Percentiles rank a stretch among this genome's conserved stretches.
phyloP scores from a whole-genome alignment of 2,329 filamentous ascomycete species.

The Arachnomyces sp. region DNA sequence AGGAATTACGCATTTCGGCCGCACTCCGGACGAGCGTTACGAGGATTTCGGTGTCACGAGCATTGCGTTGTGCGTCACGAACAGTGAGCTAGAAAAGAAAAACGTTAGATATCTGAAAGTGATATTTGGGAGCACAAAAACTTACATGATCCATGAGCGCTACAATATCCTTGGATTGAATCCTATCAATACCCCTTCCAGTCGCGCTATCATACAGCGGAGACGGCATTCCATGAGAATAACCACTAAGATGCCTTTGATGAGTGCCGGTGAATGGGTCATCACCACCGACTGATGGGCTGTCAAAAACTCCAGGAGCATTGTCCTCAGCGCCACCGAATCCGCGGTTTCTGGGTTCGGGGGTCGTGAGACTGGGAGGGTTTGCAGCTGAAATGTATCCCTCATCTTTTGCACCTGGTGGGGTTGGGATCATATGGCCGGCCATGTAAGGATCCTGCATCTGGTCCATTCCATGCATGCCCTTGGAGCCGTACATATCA shows the following conservation, averaged over 20 bases:
- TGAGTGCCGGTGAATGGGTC: slow-evolving; percentile 59
- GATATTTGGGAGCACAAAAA: slow-evolving; percentile 22
- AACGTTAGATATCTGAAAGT: slow-evolving; percentile 19
- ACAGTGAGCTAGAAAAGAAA: slow-evolving; percentile 62
- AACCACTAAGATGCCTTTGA: slow-evolving; percentile 67
- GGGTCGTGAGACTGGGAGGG: slow-evolving; percentile 40
- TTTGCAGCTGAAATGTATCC: slow-evolving; percentile 78
- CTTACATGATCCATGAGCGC: slow-evolving; percentile 91
- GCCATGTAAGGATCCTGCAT: slow-evolving; percentile 26
- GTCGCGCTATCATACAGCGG: slow-evolving; percentile 86
- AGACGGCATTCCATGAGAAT: slow-evolving; percentile 84
- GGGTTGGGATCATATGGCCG: slow-evolving; percentile 39
- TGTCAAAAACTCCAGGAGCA: slow-evolving; percentile 43
- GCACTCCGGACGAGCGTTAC: slow-evolving; percentile 89
- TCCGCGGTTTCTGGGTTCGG: slow-evolving; percentile 37
- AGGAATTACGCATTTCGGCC: slow-evolving; percentile 92
- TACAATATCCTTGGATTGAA: slow-evolving; percentile 93
- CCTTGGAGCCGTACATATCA: slow-evolving; percentile 21
- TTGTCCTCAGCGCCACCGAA: slow-evolving; percentile 48
- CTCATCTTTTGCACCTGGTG: slow-evolving; percentile 65
- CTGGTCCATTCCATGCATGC: slow-evolving; percentile 22
- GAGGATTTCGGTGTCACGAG: slow-evolving; percentile 90
- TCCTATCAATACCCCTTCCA: slow-evolving; percentile 78
- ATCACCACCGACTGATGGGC: slow-evolving; percentile 39
- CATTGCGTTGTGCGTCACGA: slow-evolving; percentile 90